Conservation (phyloP, 257 asterid species). For the Ligustrum vulgare region DNA sequence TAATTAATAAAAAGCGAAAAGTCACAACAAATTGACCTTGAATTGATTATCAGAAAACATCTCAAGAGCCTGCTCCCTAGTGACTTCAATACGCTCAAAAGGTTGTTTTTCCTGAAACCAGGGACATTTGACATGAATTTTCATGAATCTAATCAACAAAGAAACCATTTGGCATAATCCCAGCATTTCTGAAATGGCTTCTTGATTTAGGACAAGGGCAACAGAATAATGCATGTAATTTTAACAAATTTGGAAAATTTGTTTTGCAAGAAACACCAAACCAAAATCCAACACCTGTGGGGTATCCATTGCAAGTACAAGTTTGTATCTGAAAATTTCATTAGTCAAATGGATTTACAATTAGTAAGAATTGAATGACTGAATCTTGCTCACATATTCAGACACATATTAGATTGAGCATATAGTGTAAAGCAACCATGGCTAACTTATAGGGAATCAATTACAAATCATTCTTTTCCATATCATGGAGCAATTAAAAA, state of each 20-base stretch:
- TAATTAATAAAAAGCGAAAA: background rate
- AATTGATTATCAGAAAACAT: constrained; percentile 86
- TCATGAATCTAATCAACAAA: background rate
- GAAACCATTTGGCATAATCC: background rate
- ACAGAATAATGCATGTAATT: background rate
- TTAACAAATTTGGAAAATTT: background rate
- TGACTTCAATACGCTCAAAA: constrained; percentile 89
- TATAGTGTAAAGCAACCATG: background rate
- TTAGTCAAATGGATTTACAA: background rate
- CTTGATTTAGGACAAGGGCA: background rate
- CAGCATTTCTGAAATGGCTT: background rate
- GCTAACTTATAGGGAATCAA: background rate
- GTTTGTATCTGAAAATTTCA: background rate
- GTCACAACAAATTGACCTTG: constrained; percentile 49
- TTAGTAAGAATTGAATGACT: background rate
- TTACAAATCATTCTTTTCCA: background rate
- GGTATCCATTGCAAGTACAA: background rate
- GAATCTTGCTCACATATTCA: background rate
- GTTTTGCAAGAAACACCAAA: background rate
- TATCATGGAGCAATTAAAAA: background rate
- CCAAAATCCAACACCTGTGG: background rate
- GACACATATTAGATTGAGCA: background rate
- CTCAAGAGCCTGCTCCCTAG: constrained; percentile 86
- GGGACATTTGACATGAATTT: constrained; percentile 7
- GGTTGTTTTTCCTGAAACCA: constrained; percentile 80